phyloP scores from a whole-genome alignment of 257 asterid genomes.

The Fraxinus americana region DNA sequence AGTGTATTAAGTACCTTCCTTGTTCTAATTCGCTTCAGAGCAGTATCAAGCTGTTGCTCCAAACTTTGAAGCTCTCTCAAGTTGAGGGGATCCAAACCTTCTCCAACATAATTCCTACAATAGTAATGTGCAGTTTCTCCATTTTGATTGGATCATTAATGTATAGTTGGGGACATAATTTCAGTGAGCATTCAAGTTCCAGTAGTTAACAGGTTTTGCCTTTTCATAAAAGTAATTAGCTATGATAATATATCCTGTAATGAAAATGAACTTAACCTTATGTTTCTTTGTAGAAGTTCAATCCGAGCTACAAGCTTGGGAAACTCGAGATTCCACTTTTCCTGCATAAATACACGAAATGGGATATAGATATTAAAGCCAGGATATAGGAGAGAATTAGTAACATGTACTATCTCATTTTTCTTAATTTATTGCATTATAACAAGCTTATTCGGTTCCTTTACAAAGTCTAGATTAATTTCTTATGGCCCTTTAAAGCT shows the following conservation, averaged over 20 bases:
- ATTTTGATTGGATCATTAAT: neutral
- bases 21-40: slow-evolving; percentile 66
- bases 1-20: slow-evolving; percentile 42
- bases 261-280: slow-evolving; percentile 56
- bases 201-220: neutral
- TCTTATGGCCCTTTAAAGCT: too few relatives aligned
- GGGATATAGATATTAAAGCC: slow-evolving; percentile 6
- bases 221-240: neutral
- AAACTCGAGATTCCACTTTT: slow-evolving; percentile 50
- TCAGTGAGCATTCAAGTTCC: neutral
- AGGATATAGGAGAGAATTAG: neutral
- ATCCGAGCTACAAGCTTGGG: slow-evolving; percentile 67
- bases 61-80: slow-evolving; percentile 77
- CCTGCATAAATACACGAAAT: slow-evolving; percentile 50
- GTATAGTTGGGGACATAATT: neutral
- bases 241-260: neutral
- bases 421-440: too few relatives aligned
- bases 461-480: too few relatives aligned
- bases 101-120: slow-evolving; percentile 67
- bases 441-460: too few relatives aligned
- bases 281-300: slow-evolving; percentile 65
- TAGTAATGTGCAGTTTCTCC: neutral
- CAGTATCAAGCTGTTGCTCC: slow-evolving; percentile 73
- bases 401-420: too few relatives aligned
- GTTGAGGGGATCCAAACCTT: slow-evolving; percentile 66